phyloP scores from a whole-genome alignment of 2,329 filamentous ascomycete species.

The Nemania serpens region DNA sequence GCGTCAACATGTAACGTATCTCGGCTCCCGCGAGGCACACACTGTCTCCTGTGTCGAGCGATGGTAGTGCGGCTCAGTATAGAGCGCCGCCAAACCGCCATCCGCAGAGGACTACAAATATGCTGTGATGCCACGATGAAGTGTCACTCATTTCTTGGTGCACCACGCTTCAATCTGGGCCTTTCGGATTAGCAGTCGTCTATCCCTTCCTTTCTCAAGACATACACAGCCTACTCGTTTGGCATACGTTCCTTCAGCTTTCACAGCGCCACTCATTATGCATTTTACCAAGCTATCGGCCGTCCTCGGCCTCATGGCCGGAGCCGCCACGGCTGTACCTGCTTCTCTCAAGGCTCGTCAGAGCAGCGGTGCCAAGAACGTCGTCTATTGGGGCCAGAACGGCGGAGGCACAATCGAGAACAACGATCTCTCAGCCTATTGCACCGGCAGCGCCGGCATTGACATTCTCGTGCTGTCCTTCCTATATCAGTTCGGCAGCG shows the following conservation, averaged over 20 bases:
- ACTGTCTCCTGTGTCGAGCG: slow-evolving; percentile 1
- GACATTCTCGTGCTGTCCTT: slow-evolving; percentile 52
- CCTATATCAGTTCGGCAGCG: slow-evolving; percentile 47
- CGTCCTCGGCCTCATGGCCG: slow-evolving; percentile 25
- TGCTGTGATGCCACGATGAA: slow-evolving; percentile 6
- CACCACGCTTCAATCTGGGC: slow-evolving; percentile 17
- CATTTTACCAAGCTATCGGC: slow-evolving; percentile 23
- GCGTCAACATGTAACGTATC: slow-evolving; percentile 25
- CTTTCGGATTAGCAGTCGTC: slow-evolving; percentile 11
- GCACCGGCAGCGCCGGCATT: slow-evolving; percentile 44
- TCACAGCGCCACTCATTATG: slow-evolving; percentile 20
- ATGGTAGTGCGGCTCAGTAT: background rate
- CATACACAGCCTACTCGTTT: slow-evolving; percentile 4
- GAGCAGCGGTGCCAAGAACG: slow-evolving; percentile 11
- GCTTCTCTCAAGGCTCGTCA: slow-evolving; percentile 8
- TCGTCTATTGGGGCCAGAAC: slow-evolving; percentile 29
- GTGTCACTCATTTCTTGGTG: slow-evolving; percentile 1
- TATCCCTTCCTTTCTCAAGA: slow-evolving; percentile 4
- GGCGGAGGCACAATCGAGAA: slow-evolving; percentile 38
- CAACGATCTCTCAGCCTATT: slow-evolving; percentile 46
- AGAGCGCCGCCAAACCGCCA: background rate
- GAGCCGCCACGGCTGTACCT: slow-evolving; percentile 19
- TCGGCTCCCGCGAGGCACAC: slow-evolving; percentile 23
- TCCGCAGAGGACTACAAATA: slow-evolving; percentile 24
- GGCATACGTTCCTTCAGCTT: slow-evolving; percentile 21